Percentiles rank a stretch among this genome's conserved stretches.
These are phyloP conservation scores for Ophiobolus disseminans DNA, from an alignment of 2,329 filamentous ascomycete species.

Conservation along the genomic window DNA sequence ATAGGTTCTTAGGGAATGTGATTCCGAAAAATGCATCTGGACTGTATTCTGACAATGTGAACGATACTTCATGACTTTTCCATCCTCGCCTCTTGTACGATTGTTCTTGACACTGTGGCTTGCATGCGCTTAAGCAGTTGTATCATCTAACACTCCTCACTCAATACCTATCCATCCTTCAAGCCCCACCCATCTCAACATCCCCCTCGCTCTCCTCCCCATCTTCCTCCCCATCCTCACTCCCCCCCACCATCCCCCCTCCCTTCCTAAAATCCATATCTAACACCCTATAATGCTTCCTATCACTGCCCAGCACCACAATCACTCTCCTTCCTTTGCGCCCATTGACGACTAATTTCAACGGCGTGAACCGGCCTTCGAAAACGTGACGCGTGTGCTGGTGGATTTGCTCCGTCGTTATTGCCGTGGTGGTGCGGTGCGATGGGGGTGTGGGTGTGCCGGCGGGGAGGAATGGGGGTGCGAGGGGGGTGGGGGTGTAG, in stretches of 20 bases:
- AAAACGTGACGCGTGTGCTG: slow-evolving; percentile 57
- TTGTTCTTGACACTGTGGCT: too few relatives aligned
- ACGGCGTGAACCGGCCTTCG: slow-evolving; percentile 56
- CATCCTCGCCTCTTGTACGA: not conserved
- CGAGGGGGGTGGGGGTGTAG: slow-evolving; percentile 3
- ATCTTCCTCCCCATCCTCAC: slow-evolving; percentile 8
- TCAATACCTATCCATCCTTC: too few relatives aligned
- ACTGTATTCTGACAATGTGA: slow-evolving; percentile 38
- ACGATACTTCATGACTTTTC: not conserved
- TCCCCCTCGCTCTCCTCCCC: slow-evolving; percentile 15
- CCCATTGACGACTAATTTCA: slow-evolving; percentile 63
- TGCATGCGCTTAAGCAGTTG: too few relatives aligned
- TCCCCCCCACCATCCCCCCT: slow-evolving; percentile 27
- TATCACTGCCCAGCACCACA: slow-evolving; percentile 62
- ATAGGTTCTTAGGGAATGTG: slow-evolving; percentile 48
- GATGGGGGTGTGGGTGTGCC: slow-evolving; percentile 6
- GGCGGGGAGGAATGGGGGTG: slow-evolving; percentile 8
- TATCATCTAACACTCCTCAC: too few relatives aligned
- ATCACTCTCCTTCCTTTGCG: slow-evolving; percentile 60
- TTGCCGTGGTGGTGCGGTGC: slow-evolving; percentile 1
- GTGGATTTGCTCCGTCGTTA: slow-evolving; percentile 14
- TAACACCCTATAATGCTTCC: slow-evolving; percentile 62
- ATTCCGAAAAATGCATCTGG: slow-evolving; percentile 48
- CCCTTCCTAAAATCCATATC: slow-evolving; percentile 57
- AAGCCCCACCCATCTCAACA: slow-evolving; percentile 25